Evolutionary conservation across 352 stramenopile genomes (phyloP).

Genomic region (Pythium chondricola): DNA sequence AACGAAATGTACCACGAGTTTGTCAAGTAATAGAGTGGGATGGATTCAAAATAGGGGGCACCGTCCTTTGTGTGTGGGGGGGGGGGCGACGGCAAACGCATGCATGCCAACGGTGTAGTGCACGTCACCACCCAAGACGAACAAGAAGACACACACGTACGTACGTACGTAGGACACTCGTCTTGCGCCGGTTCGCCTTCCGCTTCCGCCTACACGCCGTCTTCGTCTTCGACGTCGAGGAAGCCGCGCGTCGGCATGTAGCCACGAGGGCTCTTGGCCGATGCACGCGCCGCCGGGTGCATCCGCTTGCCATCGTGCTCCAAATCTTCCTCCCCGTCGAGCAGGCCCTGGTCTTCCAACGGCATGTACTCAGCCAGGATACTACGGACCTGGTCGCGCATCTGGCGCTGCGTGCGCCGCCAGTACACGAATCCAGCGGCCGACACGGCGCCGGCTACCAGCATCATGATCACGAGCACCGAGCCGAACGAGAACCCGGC

Average conservation of each 20-base stretch:
- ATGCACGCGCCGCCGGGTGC: constrained; percentile 59
- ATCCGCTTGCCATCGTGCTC: constrained; percentile 56
- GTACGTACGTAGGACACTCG: too few relatives aligned
- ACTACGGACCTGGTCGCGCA: constrained; percentile 93
- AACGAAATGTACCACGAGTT: constrained; percentile 81
- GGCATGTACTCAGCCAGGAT: constrained; percentile 97
- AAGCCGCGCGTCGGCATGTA: constrained; percentile 85
- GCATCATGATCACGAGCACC: constrained; percentile 79
- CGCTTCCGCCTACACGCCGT: constrained; percentile 50
- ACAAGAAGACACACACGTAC: too few relatives aligned
- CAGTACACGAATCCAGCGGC: constrained; percentile 86
- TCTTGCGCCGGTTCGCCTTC: too few relatives aligned
- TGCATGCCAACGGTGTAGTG: too few relatives aligned
- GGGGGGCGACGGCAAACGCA: too few relatives aligned
- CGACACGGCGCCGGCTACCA: constrained; percentile 71
- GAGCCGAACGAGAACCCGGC: constrained; percentile 75
- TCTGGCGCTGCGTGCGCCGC: constrained; percentile 89
- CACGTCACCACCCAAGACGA: too few relatives aligned
- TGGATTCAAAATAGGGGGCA: too few relatives aligned
- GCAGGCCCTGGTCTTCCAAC: constrained; percentile 78
- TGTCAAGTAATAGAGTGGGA: constrained; percentile 20
- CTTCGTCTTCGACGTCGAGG: constrained; percentile 72
- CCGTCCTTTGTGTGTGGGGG: too few relatives aligned
- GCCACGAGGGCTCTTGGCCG: constrained; percentile 75
- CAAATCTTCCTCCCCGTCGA: constrained; percentile 63